These are phyloP conservation scores for Scedosporium aurantiacum DNA, from an alignment of 2,329 filamentous ascomycete species.

Conservation along the genomic window DNA sequence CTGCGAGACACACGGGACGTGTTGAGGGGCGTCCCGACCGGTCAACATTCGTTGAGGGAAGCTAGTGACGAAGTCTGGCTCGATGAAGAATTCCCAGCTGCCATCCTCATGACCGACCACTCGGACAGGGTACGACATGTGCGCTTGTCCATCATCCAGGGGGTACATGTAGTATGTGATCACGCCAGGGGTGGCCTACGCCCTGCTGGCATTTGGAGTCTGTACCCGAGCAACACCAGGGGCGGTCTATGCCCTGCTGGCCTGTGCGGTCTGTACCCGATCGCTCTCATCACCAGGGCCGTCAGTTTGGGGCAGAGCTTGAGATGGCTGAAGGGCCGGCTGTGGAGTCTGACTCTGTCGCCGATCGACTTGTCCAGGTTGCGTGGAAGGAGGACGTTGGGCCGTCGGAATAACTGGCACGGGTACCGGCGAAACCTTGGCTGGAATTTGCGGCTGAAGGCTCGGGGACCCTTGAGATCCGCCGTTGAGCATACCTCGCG, in stretches of 20 bases:
- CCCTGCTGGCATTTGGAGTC: no score
- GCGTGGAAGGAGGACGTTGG: not conserved
- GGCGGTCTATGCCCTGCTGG: not conserved
- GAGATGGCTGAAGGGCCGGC: not conserved
- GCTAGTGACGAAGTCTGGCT: no score
- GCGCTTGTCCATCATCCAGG: no score
- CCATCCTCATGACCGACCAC: no score
- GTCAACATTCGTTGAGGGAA: no score
- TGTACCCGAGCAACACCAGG: no score
- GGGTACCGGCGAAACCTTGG: slow-evolving; percentile 33
- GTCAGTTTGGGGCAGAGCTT: not conserved
- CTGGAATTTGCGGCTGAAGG: slow-evolving; percentile 19
- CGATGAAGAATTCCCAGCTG: no score
- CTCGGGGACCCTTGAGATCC: slow-evolving; percentile 9
- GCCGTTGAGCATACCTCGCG: slow-evolving; percentile 7
- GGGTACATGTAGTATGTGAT: no score
- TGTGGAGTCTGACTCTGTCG: not conserved
- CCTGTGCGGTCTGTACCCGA: not conserved
- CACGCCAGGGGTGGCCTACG: no score
- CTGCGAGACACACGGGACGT: no score
- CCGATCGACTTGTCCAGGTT: not conserved
- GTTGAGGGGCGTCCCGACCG: no score
- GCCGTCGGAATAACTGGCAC: slow-evolving; percentile 26
- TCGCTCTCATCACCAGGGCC: not conserved
- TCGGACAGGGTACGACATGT: no score